A percentile compares a stretch with the other conserved stretches of the same genome.
These are phyloP conservation scores for Mycosphaerella sp. DNA, from an alignment of 2,329 filamentous ascomycete genomes.

Conservation along the genomic window DNA sequence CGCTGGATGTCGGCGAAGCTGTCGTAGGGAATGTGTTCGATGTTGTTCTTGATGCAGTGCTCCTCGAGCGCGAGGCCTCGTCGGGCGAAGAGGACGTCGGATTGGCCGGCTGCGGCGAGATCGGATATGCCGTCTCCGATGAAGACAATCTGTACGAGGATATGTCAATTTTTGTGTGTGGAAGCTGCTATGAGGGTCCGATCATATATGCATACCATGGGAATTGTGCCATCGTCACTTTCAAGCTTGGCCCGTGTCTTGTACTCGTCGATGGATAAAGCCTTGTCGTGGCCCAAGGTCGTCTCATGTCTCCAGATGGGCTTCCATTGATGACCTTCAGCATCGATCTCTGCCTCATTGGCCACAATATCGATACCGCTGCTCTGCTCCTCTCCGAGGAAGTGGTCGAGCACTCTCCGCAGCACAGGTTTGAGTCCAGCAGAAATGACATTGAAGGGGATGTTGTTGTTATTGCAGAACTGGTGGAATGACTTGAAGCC, in stretches of 20 bases:
- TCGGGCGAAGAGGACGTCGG: constrained; percentile 62
- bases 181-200: no score
- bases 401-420: constrained; percentile 55
- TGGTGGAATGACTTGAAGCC: constrained; percentile 59
- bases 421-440: constrained; percentile 61
- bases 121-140: constrained; percentile 65
- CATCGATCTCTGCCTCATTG: constrained; percentile 56
- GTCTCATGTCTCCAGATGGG: constrained; percentile 61
- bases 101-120: constrained; percentile 58
- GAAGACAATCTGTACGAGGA: constrained; percentile 50
- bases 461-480: constrained; percentile 56
- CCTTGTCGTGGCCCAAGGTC: constrained; percentile 62
- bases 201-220: constrained; percentile 36
- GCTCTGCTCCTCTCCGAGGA: constrained; percentile 56
- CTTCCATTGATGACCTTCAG: constrained; percentile 56
- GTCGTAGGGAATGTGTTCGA: constrained; percentile 57
- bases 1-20: constrained; percentile 60
- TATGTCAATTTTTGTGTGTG: not conserved
- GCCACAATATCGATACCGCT: constrained; percentile 60
- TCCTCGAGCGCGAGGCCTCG: constrained; percentile 59
- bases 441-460: constrained; percentile 64
- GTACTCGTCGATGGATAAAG: constrained; percentile 56
- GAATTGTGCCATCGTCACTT: constrained; percentile 55
- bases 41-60: constrained; percentile 57
- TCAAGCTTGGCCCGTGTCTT: constrained; percentile 49